These are phyloP conservation scores for Lepidium didymum DNA, from an alignment of 345 rosid genomes.

Conservation along the genomic window DNA sequence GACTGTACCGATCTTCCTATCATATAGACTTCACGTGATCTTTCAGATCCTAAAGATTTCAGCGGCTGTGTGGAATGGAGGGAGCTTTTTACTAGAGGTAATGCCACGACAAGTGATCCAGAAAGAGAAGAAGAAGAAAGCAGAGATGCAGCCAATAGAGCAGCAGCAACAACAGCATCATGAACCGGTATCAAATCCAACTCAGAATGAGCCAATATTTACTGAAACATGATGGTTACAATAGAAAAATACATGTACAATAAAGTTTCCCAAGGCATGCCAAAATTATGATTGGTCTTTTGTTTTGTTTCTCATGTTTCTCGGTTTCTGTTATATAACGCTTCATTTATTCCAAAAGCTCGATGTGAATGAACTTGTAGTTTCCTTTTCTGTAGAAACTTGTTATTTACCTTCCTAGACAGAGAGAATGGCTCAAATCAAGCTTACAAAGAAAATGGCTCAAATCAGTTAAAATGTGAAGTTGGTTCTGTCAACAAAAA, in stretches of 20 bases:
- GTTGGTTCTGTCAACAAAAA: no score
- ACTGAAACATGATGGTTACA: conserved; percentile 15
- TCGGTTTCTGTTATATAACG: not conserved
- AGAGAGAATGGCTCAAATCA: no score
- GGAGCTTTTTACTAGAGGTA: conserved; percentile 80
- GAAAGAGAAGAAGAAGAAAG: conserved; percentile 69
- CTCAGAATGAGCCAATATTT: not conserved
- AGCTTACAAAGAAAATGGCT: no score
- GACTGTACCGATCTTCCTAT: conserved; percentile 83
- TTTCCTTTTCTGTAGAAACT: not conserved
- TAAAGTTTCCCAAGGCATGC: not conserved
- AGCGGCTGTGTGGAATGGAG: conserved; percentile 90
- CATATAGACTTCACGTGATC: conserved; percentile 54
- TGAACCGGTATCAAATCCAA: not conserved
- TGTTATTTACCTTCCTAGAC: not conserved
- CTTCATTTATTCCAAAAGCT: not conserved
- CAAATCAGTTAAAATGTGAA: no score
- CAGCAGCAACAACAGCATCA: not conserved
- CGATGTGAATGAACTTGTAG: not conserved
- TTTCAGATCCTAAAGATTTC: conserved; percentile 88
- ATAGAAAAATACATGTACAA: not conserved
- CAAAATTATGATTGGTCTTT: not conserved
- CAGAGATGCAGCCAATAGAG: conserved; percentile 32
- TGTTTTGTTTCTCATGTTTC: not conserved
- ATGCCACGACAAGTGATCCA: conserved; percentile 86